Base-by-base conservation (phyloP, 306 rosid genomes). In the Lupinus albus region DNA sequence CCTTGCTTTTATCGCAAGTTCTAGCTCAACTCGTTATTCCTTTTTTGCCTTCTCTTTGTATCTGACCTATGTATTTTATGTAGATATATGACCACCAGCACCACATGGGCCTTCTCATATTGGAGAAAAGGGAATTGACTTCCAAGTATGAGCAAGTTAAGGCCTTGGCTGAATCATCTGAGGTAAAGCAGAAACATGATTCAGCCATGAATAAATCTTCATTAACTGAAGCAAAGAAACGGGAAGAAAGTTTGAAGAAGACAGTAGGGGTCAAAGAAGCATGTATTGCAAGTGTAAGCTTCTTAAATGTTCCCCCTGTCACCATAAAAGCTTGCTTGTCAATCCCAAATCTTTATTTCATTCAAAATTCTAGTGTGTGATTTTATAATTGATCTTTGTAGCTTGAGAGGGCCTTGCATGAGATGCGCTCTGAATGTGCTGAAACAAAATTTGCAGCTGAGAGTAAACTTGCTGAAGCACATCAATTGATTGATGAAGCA, bases 391-490 rank as follows among this genome's bases (percentile, higher is more conserved):
- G 25, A n/a, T 54, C 36, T 74, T 36, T 84, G 76, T 72, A 94
- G 99, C 86, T 94, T 50, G 99, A 94, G 84, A 90, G 81, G 82
- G 91, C 96, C 21, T 79, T 94, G 91, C 92, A 80, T 30, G 99
- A 90, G 82, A 78, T 88, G 88, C 99, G 91, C 55, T 76, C 88
- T 7, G 99, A 94, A 78, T 85, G 88, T 78, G 99, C 99, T 73
- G 99, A 90, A 81, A 85, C 82, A 20, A 94, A 94, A 78, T 91
- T 94, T 83, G 80, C 95, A 58, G 95, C 99, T 50, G 95, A 90
- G 62, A 74, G 88, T 78, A 86, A 85, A 82, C 76, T 88, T 55
- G 68, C 82, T 41, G 96, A 90, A 84, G 99, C 95, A 70, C 73
- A 8, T 12, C 60, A 50, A 58, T 79, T 79, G 84, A 77, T 81